phyloP scores from a whole-genome alignment of 2,329 filamentous ascomycete species.

The Rutstroemia sp. region DNA sequence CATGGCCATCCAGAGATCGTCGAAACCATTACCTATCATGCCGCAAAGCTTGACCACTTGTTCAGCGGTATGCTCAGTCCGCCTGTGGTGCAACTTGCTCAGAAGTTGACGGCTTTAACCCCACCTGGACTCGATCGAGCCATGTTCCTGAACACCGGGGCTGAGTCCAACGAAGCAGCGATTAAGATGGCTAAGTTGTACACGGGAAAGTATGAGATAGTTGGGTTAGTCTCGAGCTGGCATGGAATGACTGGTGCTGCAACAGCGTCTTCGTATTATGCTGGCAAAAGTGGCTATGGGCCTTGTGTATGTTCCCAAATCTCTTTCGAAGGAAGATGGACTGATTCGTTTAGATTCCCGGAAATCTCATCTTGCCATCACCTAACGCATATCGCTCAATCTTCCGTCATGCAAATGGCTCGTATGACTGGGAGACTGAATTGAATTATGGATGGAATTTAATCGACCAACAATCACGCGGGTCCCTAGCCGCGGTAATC shows the following conservation, averaged over 20 bases:
- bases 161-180: slow-evolving; percentile 52
- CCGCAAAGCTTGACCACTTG: slow-evolving; percentile 47
- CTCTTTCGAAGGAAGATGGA: neutral
- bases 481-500: slow-evolving; percentile 56
- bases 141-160: slow-evolving; percentile 51
- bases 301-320: slow-evolving; percentile 24
- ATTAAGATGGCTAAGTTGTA: slow-evolving; percentile 57
- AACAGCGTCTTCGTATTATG: slow-evolving; percentile 44
- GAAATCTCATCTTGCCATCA: slow-evolving; percentile 49
- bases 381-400: slow-evolving; percentile 55
- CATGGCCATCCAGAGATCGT: slow-evolving; percentile 53
- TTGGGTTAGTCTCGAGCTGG: slow-evolving; percentile 50
- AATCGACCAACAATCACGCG: slow-evolving; percentile 51
- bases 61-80: slow-evolving; percentile 51
- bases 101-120: slow-evolving; percentile 41
- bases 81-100: slow-evolving; percentile 48
- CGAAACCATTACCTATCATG: slow-evolving; percentile 41
- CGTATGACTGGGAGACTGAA: slow-evolving; percentile 59
- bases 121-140: slow-evolving; percentile 44
- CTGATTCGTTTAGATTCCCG: slow-evolving; percentile 37
- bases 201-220: slow-evolving; percentile 58
- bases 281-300: slow-evolving; percentile 40
- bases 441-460: slow-evolving; percentile 54
- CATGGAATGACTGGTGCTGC: slow-evolving; percentile 53
- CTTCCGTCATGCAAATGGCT: slow-evolving; percentile 51